These are phyloP conservation scores for Silene noctiflora DNA, from an alignment of 179 eudicot species.

Conservation along the genomic window DNA sequence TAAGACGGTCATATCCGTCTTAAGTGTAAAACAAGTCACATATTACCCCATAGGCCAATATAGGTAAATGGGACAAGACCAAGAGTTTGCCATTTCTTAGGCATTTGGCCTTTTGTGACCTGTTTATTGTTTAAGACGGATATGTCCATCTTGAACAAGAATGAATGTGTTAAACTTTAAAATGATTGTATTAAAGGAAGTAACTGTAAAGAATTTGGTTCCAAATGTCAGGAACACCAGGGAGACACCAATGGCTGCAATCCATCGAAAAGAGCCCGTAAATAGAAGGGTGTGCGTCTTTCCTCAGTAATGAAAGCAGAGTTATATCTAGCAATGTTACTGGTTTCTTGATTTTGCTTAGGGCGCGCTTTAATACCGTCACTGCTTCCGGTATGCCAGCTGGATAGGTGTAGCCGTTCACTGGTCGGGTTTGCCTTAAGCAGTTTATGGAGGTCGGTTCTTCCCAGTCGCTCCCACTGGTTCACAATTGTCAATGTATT, in stretches of 20 bases:
- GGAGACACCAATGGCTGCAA: slow-evolving; percentile 88
- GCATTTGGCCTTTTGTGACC: too few species aligned
- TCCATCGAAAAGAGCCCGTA: slow-evolving; percentile 56
- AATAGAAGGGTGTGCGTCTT: slow-evolving; percentile 72
- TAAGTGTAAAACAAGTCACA: too few species aligned
- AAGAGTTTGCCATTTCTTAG: too few species aligned
- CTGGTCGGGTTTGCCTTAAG: slow-evolving; percentile 44
- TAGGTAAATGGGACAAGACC: too few species aligned
- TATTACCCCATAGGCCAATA: too few species aligned
- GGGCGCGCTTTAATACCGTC: slow-evolving; percentile 50
- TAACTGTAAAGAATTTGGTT: slow-evolving; percentile 61
- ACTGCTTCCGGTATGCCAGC: slow-evolving; percentile 50
- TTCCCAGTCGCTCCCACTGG: slow-evolving; percentile 67
- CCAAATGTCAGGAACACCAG: slow-evolving; percentile 89
- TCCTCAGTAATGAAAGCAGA: slow-evolving; percentile 51
- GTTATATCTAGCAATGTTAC: slow-evolving; percentile 64
- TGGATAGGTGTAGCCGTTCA: slow-evolving; percentile 49
- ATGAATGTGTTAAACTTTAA: too few species aligned
- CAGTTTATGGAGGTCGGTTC: slow-evolving; percentile 49
- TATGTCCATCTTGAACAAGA: neutral
- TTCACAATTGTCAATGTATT: neutral
- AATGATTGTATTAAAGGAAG: slow-evolving; percentile 27
- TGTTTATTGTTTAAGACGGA: too few species aligned
- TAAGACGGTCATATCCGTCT: too few species aligned
- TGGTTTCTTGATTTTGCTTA: slow-evolving; percentile 51